Evolutionary conservation across 2,329 filamentous ascomycete species (phyloP).

Genomic region (Sordariomycetes sp.): DNA sequence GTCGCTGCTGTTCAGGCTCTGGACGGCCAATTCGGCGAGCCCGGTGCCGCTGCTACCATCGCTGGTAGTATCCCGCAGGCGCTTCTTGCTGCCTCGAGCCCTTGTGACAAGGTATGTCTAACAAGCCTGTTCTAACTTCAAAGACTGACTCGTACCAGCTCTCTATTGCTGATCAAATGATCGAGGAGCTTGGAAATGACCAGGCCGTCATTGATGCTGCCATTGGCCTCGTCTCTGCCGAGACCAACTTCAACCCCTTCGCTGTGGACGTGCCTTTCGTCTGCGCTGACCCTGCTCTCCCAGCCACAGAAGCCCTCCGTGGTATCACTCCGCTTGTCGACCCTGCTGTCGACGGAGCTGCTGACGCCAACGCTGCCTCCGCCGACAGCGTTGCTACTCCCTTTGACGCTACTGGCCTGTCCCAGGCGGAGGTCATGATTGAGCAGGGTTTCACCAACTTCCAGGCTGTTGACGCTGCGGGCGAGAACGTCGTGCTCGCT

Average conservation of each 20-base stretch:
- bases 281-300: constrained; percentile 54
- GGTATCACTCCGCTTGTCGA: constrained; percentile 62
- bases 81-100: constrained; percentile 55
- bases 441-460: constrained; percentile 57
- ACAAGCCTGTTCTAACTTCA: background rate
- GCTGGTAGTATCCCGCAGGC: constrained; percentile 52
- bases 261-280: constrained; percentile 49
- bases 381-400: constrained; percentile 39
- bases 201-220: constrained; percentile 53
- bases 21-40: constrained; percentile 37
- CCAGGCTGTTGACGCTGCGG: constrained; percentile 26
- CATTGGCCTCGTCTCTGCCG: constrained; percentile 53
- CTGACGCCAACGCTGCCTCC: constrained; percentile 51
- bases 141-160: constrained; percentile 31
- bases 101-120: constrained; percentile 50
- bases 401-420: constrained; percentile 51
- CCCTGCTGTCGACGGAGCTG: constrained; percentile 48
- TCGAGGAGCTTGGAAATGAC: constrained; percentile 49
- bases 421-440: constrained; percentile 54
- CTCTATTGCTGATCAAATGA: constrained; percentile 53
- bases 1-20: constrained; percentile 46
- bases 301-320: constrained; percentile 49
- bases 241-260: constrained; percentile 68
- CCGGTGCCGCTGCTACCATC: constrained; percentile 55
- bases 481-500: constrained; percentile 19